Percentiles rank a stretch among this genome's conserved stretches.
phyloP scores from a whole-genome alignment of 2,329 filamentous ascomycete species.

The Penicillium janthinellum region DNA sequence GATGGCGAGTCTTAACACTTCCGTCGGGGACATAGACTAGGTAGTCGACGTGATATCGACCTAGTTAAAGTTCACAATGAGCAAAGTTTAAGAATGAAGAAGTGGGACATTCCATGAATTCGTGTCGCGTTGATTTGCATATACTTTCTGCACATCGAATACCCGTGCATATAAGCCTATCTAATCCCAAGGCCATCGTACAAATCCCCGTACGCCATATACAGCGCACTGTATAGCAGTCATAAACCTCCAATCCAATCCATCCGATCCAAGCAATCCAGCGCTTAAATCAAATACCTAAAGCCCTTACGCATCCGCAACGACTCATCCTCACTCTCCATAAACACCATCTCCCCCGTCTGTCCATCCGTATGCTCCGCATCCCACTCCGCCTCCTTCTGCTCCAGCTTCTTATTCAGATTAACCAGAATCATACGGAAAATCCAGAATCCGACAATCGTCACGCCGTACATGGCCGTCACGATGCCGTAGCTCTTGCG shows the following conservation, averaged over 20 bases:
- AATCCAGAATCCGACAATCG: conserved; percentile 49
- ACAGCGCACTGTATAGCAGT: background rate
- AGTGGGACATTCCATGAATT: background rate
- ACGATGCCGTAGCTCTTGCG: conserved; percentile 67
- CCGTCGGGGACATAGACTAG: too few relatives aligned
- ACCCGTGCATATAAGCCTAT: background rate
- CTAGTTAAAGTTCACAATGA: too few relatives aligned
- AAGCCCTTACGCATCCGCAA: conserved; percentile 33
- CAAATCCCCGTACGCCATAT: background rate
- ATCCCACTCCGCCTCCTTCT: conserved; percentile 17
- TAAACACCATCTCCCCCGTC: conserved; percentile 12
- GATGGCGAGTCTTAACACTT: too few relatives aligned
- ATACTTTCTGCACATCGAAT: background rate
- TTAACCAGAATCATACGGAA: conserved; percentile 52
- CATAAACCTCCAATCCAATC: background rate
- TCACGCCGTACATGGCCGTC: conserved; percentile 64
- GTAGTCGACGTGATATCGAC: too few relatives aligned
- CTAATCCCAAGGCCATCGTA: background rate
- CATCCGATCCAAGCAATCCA: background rate
- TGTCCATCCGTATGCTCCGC: conserved; percentile 9
- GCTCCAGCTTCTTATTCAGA: conserved; percentile 28
- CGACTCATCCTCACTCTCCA: conserved; percentile 24
- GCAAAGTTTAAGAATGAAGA: background rate
- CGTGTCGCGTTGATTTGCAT: conserved; percentile 1
- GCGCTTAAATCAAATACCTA: conserved; percentile 29